Evolutionary conservation across 139 green algal species (phyloP).

Genomic region (Gonium pectorale): DNA sequence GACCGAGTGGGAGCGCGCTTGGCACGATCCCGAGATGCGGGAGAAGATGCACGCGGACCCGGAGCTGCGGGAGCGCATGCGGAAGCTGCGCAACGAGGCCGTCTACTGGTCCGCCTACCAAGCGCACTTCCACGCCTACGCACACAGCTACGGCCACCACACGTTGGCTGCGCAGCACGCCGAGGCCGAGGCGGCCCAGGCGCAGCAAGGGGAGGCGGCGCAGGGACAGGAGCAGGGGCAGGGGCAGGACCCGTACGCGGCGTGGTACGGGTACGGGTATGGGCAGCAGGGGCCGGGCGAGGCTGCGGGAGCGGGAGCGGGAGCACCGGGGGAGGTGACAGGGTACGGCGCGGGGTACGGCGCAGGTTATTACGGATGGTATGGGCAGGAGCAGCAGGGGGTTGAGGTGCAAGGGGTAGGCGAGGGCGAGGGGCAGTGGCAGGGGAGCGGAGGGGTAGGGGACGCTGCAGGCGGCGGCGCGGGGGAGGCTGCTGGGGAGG

Average conservation of each 20-base stretch:
- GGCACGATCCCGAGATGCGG: constrained; percentile 7
- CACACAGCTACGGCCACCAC: constrained; percentile 24
- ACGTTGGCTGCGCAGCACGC: neutral
- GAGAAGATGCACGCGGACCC: constrained; percentile 7
- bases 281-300: neutral
- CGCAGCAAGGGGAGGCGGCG: constrained; percentile 8
- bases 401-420: neutral
- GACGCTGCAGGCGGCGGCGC: neutral
- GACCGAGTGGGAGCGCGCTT: constrained; percentile 2
- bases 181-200: neutral
- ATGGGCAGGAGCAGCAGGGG: neutral
- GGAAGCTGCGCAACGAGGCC: neutral
- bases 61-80: neutral
- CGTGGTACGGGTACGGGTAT: constrained; percentile 14
- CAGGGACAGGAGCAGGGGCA: neutral
- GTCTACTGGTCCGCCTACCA: constrained; percentile 21
- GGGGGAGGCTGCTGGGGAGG: neutral
- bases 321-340: too few species aligned
- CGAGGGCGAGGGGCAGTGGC: neutral
- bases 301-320: neutral
- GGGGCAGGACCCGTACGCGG: neutral
- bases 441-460: neutral
- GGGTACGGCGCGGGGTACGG: neutral
- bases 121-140: constrained; percentile 23
- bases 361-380: too few species aligned